Base-by-base conservation (phyloP, 345 rosid genomes). In the Heritiera littoralis region DNA sequence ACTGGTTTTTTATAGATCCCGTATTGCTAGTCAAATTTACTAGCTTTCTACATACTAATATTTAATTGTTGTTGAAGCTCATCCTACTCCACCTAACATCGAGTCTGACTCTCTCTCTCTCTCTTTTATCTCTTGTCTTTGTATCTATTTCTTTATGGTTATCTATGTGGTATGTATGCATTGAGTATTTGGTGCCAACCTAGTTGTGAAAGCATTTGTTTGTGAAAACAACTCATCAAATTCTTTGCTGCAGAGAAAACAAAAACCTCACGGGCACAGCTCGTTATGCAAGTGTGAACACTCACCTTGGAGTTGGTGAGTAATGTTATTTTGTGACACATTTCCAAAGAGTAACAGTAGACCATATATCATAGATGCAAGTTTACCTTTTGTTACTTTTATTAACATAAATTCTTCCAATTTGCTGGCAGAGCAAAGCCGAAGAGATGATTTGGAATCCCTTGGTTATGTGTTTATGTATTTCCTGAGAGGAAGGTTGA, bases 371-470 rank as follows among this genome's bases (percentile, higher is more conserved):
- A 12, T 30, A n/a, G 35, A 49, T 61, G 74, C 51, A 55, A 55
- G 63, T 73, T 55, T 38, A 38, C 64, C 17, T 72, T 51, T 38
- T 72, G 18, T 18, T 73, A 0, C 32, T 72, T 46, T 23, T 64
- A 11, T 75, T 28, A 51, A 67, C 51, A 51, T 41, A 60, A 68
- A 49, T 61, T 63, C 20, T 78, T 78, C 49, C 13, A 79, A 55
- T 71, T 77, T 72, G 54, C 67, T 79, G 77, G 66, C 90, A 93
- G 97, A 93, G 84, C 97, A 93, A 90, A 93, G 97, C 86, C 87
- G 97, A 71, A 88, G 97, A 87, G 97, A 92, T 90, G 97, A 93
- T 91, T 82, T 93, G 80, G 97, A 92, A 84, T 93, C 97, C 74
- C 92, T 93, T 81, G 97, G 97, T 83, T 93, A 93, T 63, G 94